A percentile compares a stretch with the other conserved stretches of the same genome.
Evolutionary conservation across 2,329 filamentous ascomycete species (phyloP).

Genomic region (Colletotrichum incanum): DNA sequence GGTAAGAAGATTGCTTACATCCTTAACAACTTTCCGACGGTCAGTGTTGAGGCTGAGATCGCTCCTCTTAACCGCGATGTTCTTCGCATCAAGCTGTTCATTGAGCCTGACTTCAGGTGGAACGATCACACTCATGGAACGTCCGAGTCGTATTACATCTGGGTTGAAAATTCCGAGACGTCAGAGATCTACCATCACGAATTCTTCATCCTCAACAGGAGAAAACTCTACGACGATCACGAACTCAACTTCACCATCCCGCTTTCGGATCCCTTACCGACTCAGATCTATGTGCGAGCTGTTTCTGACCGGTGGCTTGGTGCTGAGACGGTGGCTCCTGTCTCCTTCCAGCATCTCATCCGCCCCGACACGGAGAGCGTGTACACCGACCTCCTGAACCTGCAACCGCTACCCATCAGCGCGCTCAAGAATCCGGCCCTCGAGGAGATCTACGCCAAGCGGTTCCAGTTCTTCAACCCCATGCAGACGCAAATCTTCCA

Average conservation of each 20-base stretch:
- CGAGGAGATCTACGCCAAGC: slow-evolving; percentile 89
- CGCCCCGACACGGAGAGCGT: slow-evolving; percentile 97
- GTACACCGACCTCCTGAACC: slow-evolving; percentile 92
- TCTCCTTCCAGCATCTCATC: slow-evolving; percentile 98
- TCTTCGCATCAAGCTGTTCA: slow-evolving; percentile 87
- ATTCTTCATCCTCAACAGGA: slow-evolving; percentile 92
- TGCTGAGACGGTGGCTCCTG: slow-evolving; percentile 93
- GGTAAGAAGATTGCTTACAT: slow-evolving; percentile 86
- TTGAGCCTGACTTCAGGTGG: slow-evolving; percentile 94
- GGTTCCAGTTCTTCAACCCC: slow-evolving; percentile 97
- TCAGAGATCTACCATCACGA: slow-evolving; percentile 98
- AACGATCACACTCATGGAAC: slow-evolving; percentile 94
- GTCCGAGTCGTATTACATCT: slow-evolving; percentile 97
- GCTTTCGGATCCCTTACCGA: slow-evolving; percentile 90
- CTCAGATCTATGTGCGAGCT: slow-evolving; percentile 95
- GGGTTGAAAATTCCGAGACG: slow-evolving; percentile 98
- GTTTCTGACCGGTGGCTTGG: slow-evolving; percentile 97
- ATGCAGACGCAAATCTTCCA: slow-evolving; percentile 99
- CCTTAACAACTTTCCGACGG: slow-evolving; percentile 91
- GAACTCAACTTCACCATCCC: slow-evolving; percentile 99
- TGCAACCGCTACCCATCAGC: slow-evolving; percentile 90
- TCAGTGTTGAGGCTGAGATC: slow-evolving; percentile 93
- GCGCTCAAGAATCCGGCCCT: slow-evolving; percentile 89
- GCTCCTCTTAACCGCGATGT: slow-evolving; percentile 96
- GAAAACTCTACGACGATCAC: slow-evolving; percentile 95